Conservation (phyloP, 140 eudicot genomes). For the Flaveria floridana region DNA sequence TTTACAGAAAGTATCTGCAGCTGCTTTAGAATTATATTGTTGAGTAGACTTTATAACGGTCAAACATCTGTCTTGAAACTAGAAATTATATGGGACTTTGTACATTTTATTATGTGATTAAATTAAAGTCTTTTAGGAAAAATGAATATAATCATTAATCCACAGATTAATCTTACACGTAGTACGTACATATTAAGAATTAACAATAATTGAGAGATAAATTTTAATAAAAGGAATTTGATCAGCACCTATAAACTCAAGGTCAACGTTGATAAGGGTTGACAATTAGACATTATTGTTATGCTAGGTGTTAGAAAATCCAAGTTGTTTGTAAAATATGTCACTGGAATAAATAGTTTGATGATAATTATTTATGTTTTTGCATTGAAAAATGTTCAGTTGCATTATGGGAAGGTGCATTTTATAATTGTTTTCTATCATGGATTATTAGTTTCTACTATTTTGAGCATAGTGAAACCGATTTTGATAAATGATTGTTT, state of each 20-base stretch:
- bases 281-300: constrained; percentile 30
- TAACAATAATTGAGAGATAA: constrained; percentile 15
- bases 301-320: not conserved
- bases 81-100: not conserved
- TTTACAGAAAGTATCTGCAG: constrained; percentile 11
- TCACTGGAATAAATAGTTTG: not conserved
- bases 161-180: not conserved
- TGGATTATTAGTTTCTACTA: not conserved
- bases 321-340: constrained; percentile 3
- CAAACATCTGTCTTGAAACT: not conserved
- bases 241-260: constrained; percentile 19
- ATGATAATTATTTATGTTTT: constrained; percentile 9
- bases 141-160: not conserved
- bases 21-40: constrained; percentile 8
- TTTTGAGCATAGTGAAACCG: not conserved
- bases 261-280: constrained; percentile 25
- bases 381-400: constrained; percentile 15
- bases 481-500: not conserved
- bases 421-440: not conserved
- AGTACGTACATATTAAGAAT: not conserved
- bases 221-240: not conserved
- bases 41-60: not conserved
- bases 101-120: not conserved
- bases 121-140: not conserved
- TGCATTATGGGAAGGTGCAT: not conserved